These are phyloP conservation scores for Solanum lycopersicoides DNA, from an alignment of 257 asterid genomes.

Conservation along the genomic window DNA sequence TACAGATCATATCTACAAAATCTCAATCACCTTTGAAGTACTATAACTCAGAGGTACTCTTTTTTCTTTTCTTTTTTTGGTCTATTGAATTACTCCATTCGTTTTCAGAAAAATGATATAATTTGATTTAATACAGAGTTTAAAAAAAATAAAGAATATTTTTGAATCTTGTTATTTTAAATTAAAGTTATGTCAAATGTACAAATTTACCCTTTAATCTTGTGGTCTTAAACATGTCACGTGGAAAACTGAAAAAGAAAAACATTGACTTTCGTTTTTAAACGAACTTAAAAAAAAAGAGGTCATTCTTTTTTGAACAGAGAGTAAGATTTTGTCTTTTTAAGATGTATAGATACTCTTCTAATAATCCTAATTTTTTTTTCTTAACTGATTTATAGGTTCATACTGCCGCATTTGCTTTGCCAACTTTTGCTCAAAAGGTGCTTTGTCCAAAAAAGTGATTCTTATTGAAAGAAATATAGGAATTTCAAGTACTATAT, in stretches of 20 bases:
- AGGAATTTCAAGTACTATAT: background rate
- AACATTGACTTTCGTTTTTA: too few relatives aligned
- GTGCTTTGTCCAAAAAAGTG: background rate
- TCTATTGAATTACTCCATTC: too few relatives aligned
- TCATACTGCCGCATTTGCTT: background rate
- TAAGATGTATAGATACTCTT: background rate
- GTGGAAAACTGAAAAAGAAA: too few relatives aligned
- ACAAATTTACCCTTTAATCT: fast-evolving
- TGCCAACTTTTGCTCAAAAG: background rate
- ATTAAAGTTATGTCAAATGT: too few relatives aligned
- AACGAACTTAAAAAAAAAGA: too few relatives aligned
- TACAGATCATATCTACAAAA: background rate
- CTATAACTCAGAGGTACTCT: background rate
- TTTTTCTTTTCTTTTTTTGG: background rate
- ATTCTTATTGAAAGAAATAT: background rate
- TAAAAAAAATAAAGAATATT: too few relatives aligned
- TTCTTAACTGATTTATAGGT: background rate
- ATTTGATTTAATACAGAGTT: too few relatives aligned
- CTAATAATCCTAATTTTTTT: background rate
- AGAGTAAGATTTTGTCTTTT: too few relatives aligned
- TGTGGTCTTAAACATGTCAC: too few relatives aligned
- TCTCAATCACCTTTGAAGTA: background rate
- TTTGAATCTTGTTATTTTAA: too few relatives aligned
- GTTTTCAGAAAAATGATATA: too few relatives aligned
- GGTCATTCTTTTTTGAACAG: too few relatives aligned